Evolutionary conservation across 345 rosid genomes (phyloP).

Genomic region (Eucalyptus microcorys): DNA sequence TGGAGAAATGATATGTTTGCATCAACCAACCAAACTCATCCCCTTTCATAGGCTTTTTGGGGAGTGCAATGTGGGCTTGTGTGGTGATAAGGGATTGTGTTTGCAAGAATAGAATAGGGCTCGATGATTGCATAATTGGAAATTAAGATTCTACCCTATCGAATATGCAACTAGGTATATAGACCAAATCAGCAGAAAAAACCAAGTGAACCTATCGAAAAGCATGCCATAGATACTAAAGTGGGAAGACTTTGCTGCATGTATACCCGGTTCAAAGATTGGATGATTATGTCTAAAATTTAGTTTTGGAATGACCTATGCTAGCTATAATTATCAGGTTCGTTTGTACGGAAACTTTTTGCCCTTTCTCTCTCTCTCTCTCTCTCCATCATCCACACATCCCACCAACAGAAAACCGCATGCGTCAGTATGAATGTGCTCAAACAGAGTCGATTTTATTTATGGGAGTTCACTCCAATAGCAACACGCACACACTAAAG

Average conservation of each 20-base stretch:
- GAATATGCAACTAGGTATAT: not conserved
- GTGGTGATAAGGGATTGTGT: not conserved
- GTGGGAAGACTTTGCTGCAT: not conserved
- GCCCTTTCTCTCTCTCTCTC: not conserved
- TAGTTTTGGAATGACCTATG: not conserved
- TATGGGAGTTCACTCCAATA: not conserved
- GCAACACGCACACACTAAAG: not conserved
- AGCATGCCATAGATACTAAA: not conserved
- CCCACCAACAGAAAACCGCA: not conserved
- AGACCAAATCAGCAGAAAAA: not conserved
- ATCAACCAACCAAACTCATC: not conserved
- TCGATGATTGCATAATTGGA: not conserved
- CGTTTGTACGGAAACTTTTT: not conserved
- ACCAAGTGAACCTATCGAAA: not conserved
- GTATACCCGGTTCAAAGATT: not conserved
- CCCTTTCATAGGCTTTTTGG: not conserved
- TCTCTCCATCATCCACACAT: not conserved
- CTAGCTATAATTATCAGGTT: not conserved
- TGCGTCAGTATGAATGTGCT: not conserved
- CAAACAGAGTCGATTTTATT: not conserved
- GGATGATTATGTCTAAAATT: not conserved
- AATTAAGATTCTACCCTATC: not conserved
- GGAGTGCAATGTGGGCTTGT: not conserved
- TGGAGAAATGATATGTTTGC: not conserved
- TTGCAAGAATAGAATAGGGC: not conserved